Evolutionary conservation across 148 eudicot genomes (phyloP).

Genomic region (Pharnaceum exiguum): DNA sequence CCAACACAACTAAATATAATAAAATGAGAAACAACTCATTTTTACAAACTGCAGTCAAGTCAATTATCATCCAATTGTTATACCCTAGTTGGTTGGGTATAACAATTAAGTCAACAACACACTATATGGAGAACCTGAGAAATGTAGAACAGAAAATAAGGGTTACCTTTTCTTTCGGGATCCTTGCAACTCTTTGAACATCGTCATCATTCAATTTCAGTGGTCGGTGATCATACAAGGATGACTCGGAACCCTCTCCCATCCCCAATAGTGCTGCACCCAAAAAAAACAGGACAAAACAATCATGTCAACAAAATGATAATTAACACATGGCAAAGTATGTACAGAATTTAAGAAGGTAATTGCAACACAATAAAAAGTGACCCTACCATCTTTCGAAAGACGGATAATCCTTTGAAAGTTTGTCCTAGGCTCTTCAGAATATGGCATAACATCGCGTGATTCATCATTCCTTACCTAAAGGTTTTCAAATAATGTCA

Average conservation of each 20-base stretch:
- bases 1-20: no score
- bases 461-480: slow-evolving; percentile 57
- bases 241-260: not conserved
- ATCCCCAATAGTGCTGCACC: slow-evolving; percentile 39
- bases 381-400: slow-evolving; percentile 37
- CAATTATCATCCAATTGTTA: no score
- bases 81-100: no score
- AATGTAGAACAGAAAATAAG: not conserved
- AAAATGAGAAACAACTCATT: no score
- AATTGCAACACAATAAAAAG: not conserved
- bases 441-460: slow-evolving; percentile 58
- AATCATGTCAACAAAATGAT: not conserved
- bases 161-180: slow-evolving; percentile 69
- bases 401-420: slow-evolving; percentile 67
- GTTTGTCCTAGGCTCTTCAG: slow-evolving; percentile 34
- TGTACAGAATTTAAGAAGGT: not conserved
- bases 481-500: not conserved
- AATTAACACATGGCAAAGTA: not conserved
- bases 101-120: no score
- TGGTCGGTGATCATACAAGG: slow-evolving; percentile 66
- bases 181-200: slow-evolving; percentile 50
- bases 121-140: not conserved
- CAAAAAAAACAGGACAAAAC: not conserved
- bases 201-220: slow-evolving; percentile 58
- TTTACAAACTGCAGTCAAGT: no score